Base-by-base conservation (phyloP, 495 filamentous ascomycete species). In the Aspergillus saccharolyticus region DNA sequence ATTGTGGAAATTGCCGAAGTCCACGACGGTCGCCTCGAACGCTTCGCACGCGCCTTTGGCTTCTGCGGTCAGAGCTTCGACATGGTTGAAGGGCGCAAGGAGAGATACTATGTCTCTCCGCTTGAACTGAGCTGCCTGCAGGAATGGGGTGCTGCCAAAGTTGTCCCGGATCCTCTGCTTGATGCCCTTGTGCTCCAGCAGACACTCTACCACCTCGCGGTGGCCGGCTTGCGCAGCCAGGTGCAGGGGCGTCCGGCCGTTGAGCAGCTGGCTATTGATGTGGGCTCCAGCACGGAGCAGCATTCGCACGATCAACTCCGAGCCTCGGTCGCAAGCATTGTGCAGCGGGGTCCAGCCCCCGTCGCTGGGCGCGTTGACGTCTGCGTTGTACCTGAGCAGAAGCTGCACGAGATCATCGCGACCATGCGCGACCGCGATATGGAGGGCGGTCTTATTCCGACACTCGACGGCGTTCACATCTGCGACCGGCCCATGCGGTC, bases 1-100 rank as follows among this genome's bases (percentile, higher is more conserved):
- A 63, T 87, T 86, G 47, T 81, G 80, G 58, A 85, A 85, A 53
- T 84, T 79, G 14, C 84, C 84, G 63, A 89, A 89, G 62, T 87
- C 85, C 9, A 89, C 84, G 48, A 89, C 76, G 1, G 84, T 87
- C 6, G 84, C 84, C 55, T 85, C 81, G 63, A 87, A 87, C 0
- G 80, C 80, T 57, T 79, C 75, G 56, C 78, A 83, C 5, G 85
- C 85, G 16, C 74, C 75, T 17, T 74, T 72, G 6, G 83, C 83
- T 64, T 83, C 77, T 4, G 76, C 65, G 0, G 80, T 80, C 15
- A 88, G 65, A 5, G 72, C 71, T 18, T 75, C 66, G 4, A 80
- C 72, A 59, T 81, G 75, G 39, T 79, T 79, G 39, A 78, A 79
- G 3, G 82, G 83, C 1, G 81, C 80, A 15, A 86, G 68, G 4